A percentile compares a stretch with the other conserved stretches of the same genome.
Evolutionary conservation across 352 stramenopile genomes (phyloP).

Genomic region (Phytophthora megakarya): DNA sequence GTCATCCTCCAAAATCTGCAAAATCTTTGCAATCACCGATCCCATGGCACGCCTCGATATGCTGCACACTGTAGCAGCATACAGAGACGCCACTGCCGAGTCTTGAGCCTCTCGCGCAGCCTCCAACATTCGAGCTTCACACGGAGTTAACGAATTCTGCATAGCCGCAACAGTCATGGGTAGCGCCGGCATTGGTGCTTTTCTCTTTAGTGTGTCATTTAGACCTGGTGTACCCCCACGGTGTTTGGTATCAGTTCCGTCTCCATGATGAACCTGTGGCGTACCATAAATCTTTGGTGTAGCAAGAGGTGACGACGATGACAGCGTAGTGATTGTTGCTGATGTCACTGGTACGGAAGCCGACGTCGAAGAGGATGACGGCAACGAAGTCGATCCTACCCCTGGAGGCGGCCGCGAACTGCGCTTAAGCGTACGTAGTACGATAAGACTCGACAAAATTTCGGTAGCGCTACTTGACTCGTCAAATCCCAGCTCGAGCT

Average conservation of each 20-base stretch:
- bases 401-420: conserved; percentile 50
- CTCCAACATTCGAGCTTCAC: conserved; percentile 58
- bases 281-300: conserved; percentile 40
- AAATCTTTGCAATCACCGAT: conserved; percentile 80
- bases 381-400: conserved; percentile 47
- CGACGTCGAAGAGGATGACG: conserved; percentile 45
- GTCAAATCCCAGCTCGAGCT: conserved; percentile 69
- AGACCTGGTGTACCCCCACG: conserved; percentile 29
- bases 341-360: conserved; percentile 39
- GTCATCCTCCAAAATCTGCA: conserved; percentile 85
- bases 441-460: conserved; percentile 78
- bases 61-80: conserved; percentile 79
- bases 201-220: conserved; percentile 32
- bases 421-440: conserved; percentile 71
- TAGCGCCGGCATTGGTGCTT: conserved; percentile 5
- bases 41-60: conserved; percentile 81
- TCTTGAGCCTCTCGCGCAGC: conserved; percentile 68
- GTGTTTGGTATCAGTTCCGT: conserved; percentile 29
- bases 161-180: conserved; percentile 36
- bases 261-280: conserved; percentile 31
- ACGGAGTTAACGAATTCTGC: conserved; percentile 46
- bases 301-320: conserved; percentile 41
- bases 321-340: conserved; percentile 39
- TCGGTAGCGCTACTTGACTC: conserved; percentile 78
- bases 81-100: conserved; percentile 73